Evolutionary conservation across 768 basidiomycete genomes (phyloP), one percentile per base, ranked within the genome.

Genomic region (Infundibulicybe gibba): DNA sequence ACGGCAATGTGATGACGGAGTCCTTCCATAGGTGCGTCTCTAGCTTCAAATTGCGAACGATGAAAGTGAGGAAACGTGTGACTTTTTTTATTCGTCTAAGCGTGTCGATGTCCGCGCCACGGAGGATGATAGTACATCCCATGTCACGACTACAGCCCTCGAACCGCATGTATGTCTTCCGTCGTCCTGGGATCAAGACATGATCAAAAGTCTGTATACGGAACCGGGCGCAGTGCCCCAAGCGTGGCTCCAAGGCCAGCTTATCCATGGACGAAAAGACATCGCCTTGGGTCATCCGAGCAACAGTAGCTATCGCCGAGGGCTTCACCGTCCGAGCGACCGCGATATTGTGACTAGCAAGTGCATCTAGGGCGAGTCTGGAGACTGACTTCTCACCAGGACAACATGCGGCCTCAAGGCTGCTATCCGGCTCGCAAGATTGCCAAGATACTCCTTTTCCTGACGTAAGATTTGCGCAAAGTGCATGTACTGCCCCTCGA

Each of bases 91-190:
- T 78, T 45, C 85, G 85, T 43, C 79, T 77, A 45, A 99, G 68
- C 0, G 82, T 90, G 33, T 87, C 85, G 46, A 86, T 75, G 58
- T 94, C 80, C 3, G 81, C 94, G 9, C 97, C 97, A 37, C 97
- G 80, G 40, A 99, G 65, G 33, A 98, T 76, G 54, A 99, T 86
- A 2, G 97, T 98, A 54, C 94, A 97, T 0, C 94, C 94, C 79
- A 91, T 87, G 52, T 97, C 91, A 42, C 80, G 79, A 59, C 80
- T 87, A 58, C 94, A 97, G 2, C 95, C 95, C 65, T 99, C 97
- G 58, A 99, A 98, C 1, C 97, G 86, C 92, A 99, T 94, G 60
- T 92, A 89, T 0, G 95, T 92, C 72, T 99, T 99, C 47, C 97
- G 77, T 14, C 79, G 79, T 15, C 93, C 94, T n/a, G 94, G 93